Percentiles rank a stretch among this genome's conserved stretches.
These are phyloP conservation scores for Keqinozyma sinolaborantium DNA, from an alignment of 1,139 yeast genomes.

Conservation along the genomic window DNA sequence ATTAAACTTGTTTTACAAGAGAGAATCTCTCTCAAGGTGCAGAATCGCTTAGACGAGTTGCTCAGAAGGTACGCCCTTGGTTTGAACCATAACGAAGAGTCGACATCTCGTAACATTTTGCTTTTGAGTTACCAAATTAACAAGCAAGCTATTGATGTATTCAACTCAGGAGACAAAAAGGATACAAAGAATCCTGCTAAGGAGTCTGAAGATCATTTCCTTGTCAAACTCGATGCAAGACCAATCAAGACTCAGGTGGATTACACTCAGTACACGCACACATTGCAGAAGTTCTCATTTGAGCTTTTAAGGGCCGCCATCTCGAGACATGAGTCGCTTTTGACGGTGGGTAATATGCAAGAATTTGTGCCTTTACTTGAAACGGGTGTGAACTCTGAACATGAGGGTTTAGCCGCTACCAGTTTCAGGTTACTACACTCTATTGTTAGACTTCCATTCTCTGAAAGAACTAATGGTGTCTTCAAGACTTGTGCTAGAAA, in stretches of 20 bases:
- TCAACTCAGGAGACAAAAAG: slow-evolving; percentile 7
- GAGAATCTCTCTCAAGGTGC: slow-evolving; percentile 63
- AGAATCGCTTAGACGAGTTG: slow-evolving; percentile 75
- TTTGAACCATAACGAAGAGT: slow-evolving; percentile 63
- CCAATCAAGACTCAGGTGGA: slow-evolving; percentile 51
- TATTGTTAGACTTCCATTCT: slow-evolving; percentile 60
- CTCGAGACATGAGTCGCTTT: slow-evolving; percentile 53
- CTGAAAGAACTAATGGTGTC: slow-evolving; percentile 48
- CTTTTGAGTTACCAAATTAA: slow-evolving; percentile 73
- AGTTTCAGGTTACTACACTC: slow-evolving; percentile 62
- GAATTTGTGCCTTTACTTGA: slow-evolving; percentile 78
- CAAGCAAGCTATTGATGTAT: slow-evolving; percentile 44
- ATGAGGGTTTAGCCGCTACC: slow-evolving; percentile 73
- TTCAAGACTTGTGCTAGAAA: slow-evolving; percentile 61
- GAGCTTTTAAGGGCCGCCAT: slow-evolving; percentile 76
- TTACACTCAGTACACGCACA: slow-evolving; percentile 46
- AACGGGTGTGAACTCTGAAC: slow-evolving; percentile 55
- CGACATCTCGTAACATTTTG: slow-evolving; percentile 57
- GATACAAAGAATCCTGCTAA: slow-evolving; percentile 8
- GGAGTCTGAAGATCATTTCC: slow-evolving; percentile 54
- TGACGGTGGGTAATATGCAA: slow-evolving; percentile 57
- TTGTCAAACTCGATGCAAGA: slow-evolving; percentile 64
- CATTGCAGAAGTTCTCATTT: slow-evolving; percentile 73
- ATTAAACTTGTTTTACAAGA: slow-evolving; percentile 64
- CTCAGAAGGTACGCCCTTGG: slow-evolving; percentile 77